Conservation (phyloP, 2,329 filamentous ascomycete genomes). For the Aureobasidium uvarum region DNA sequence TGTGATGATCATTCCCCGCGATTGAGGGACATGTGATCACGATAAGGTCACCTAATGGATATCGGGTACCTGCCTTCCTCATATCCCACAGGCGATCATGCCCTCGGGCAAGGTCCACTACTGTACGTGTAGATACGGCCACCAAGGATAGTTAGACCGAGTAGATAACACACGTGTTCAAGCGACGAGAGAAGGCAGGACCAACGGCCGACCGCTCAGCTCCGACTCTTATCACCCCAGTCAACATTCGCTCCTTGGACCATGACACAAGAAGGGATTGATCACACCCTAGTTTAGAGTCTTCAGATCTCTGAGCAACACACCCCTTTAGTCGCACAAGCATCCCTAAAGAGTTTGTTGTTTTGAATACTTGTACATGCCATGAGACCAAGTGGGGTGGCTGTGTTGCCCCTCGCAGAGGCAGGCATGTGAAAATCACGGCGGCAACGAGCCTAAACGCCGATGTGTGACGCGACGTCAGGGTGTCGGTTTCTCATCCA, state of each 20-base stretch:
- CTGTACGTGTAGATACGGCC: neutral
- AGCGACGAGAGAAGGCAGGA: slow-evolving; percentile 10
- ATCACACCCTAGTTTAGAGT: neutral
- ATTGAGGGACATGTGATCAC: slow-evolving; percentile 18
- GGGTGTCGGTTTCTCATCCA: neutral
- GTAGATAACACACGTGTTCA: slow-evolving; percentile 10
- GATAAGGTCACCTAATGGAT: slow-evolving; percentile 18
- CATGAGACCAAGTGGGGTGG: neutral
- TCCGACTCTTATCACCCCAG: slow-evolving; percentile 19
- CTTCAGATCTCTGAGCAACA: neutral
- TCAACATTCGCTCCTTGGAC: neutral
- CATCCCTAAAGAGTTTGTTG: neutral
- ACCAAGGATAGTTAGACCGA: neutral
- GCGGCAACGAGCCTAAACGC: neutral
- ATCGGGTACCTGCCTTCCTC: slow-evolving; percentile 14
- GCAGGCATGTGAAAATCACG: neutral
- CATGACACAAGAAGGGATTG: neutral
- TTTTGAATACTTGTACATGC: neutral
- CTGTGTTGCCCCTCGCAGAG: neutral
- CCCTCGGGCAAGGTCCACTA: slow-evolving; percentile 1
- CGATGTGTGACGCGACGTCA: slow-evolving; percentile 6
- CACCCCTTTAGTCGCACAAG: too few relatives aligned
- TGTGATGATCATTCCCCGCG: slow-evolving; percentile 15
- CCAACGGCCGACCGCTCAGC: slow-evolving; percentile 12
- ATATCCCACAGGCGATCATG: neutral